Evolutionary conservation across 768 basidiomycete species (phyloP).

Genomic region (Rhodocollybia butyracea): DNA sequence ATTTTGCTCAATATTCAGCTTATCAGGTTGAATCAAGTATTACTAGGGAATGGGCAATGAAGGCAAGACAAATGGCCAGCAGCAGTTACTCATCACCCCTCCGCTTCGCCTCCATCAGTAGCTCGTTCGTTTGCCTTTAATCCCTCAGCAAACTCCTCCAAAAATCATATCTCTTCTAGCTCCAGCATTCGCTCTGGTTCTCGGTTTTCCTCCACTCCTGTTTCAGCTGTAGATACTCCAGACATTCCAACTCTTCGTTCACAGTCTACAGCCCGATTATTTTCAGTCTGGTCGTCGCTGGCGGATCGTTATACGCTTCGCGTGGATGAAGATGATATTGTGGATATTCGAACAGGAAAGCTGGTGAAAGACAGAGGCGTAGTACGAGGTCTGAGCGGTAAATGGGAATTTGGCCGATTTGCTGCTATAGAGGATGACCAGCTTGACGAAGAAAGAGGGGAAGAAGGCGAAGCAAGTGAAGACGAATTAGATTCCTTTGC

Average conservation of each 20-base stretch:
- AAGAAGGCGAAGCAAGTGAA: constrained; percentile 36
- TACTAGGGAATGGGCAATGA: background rate
- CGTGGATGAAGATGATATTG: constrained; percentile 77
- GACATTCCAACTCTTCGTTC: background rate
- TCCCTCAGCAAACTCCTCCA: background rate
- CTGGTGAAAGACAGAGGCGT: constrained; percentile 73
- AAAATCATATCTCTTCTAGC: background rate
- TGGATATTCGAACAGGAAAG: constrained; percentile 59
- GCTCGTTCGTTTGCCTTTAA: background rate
- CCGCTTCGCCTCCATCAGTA: background rate
- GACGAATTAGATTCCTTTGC: constrained; percentile 61
- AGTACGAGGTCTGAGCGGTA: constrained; percentile 38
- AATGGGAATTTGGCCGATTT: constrained; percentile 52
- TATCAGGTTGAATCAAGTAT: no score
- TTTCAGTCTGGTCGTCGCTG: constrained; percentile 55
- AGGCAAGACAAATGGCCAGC: background rate
- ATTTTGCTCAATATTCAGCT: no score
- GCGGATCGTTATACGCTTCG: constrained; percentile 64
- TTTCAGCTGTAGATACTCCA: background rate
- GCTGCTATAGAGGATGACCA: constrained; percentile 31
- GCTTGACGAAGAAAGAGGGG: constrained; percentile 35
- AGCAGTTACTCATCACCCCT: background rate
- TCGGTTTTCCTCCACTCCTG: background rate
- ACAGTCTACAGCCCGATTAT: background rate
- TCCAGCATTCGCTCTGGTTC: background rate